Base-by-base conservation (phyloP, 495 filamentous ascomycete genomes). In the Xylaria cubensis region DNA sequence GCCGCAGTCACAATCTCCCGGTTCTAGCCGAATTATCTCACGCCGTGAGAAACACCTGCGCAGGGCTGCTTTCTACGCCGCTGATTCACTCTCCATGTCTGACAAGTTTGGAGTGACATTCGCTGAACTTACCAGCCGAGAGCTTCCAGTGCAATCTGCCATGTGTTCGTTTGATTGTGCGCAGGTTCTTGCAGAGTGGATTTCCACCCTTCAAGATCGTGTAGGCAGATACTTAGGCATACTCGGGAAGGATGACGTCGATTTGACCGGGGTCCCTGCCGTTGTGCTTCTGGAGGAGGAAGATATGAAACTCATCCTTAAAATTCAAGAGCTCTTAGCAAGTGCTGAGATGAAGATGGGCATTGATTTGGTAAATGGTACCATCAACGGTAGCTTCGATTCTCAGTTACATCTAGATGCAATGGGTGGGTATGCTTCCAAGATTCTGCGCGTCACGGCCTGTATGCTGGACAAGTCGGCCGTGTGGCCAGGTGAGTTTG, bases 131-230 rank as follows among this genome's bases (percentile, higher is more conserved):
- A 92, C 91, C 2, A 94, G 92, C 41, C 89, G 94, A 39, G 96
- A 98, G 76, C 86, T 99, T n/a, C 95, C 96, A 1, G 85, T 98
- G 34, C 94, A 97, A 74, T 95, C 94, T 17, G 93, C 93, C 8
- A 91, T 99, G 88, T 98, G 95, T 80, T 89, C 92, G 15, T 97
- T 97, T 78, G 96, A 99, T 76, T 98, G 96, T 76, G 92, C 94
- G n/a, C 94, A 97, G 77, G 94, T 99, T 0, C 90, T 99, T 32
- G 95, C 96, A 1, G 96, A 99, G 81, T 99, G 96, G 96, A 89
- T 97, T 53, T 92, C 92, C 17, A 97, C 95, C 0, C 91, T 99
- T 12, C 96, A 99, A 80, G 94, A 98, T 80, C 92, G 96, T 12
- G 93, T 98, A 61, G 97, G 95, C 0, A 89, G 91, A 3, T 97